Conservation (phyloP, 495 filamentous ascomycete genomes). For the Chlorociboria aeruginascens region DNA sequence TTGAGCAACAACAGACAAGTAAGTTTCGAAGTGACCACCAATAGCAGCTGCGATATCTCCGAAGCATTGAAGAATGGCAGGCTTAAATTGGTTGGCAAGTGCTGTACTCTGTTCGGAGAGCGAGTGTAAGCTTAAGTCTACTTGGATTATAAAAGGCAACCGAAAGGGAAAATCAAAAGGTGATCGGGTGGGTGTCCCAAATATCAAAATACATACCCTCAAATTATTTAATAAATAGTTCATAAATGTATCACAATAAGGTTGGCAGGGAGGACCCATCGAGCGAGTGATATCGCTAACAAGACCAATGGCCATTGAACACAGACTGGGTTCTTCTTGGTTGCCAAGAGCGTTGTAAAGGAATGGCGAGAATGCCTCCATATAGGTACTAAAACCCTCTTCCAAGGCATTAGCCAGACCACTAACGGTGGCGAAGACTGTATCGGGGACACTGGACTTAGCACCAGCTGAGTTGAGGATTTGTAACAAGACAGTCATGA, state of each 20-base stretch:
- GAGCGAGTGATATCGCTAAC: constrained; percentile 93
- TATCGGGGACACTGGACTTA: constrained; percentile 92
- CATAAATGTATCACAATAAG: constrained; percentile 95
- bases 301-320: constrained; percentile 93
- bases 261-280: constrained; percentile 76
- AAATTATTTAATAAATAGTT: constrained; percentile 88
- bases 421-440: constrained; percentile 81
- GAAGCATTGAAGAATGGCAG: constrained; percentile 93
- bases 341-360: constrained; percentile 87
- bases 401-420: constrained; percentile 78
- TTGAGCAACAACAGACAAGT: constrained; percentile 80
- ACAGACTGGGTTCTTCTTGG: constrained; percentile 86
- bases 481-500: constrained; percentile 79
- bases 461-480: constrained; percentile 63
- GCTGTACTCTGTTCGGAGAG: constrained; percentile 38
- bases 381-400: constrained; percentile 88
- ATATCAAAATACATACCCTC: constrained; percentile 42
- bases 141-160: neutral
- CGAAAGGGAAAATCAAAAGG: neutral
- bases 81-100: constrained; percentile 92
- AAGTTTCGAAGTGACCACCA: constrained; percentile 80
- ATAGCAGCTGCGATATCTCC: constrained; percentile 97
- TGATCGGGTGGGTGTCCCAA: neutral
- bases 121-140: constrained; percentile 18
- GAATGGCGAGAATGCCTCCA: constrained; percentile 86